phyloP scores from a whole-genome alignment of 2,329 filamentous ascomycete genomes.

The Neopestalotiopsis rosae region DNA sequence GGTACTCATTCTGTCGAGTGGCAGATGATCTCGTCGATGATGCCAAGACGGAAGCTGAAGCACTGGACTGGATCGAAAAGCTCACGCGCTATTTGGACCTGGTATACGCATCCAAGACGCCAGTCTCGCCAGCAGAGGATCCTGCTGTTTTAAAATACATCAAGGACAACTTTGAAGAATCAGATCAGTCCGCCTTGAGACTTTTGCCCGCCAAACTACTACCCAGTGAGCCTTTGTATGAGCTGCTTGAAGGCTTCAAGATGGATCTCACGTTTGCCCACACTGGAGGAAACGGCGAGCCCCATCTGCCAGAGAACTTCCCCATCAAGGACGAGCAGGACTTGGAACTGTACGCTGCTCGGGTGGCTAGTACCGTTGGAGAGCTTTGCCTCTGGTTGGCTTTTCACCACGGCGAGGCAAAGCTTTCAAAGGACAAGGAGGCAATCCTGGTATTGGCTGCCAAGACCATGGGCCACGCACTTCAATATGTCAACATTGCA shows the following conservation, averaged over 20 bases:
- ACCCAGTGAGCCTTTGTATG: slow-evolving; percentile 63
- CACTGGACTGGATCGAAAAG: slow-evolving; percentile 62
- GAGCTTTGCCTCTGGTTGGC: slow-evolving; percentile 71
- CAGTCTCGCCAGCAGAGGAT: slow-evolving; percentile 29
- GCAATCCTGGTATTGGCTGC: slow-evolving; percentile 60
- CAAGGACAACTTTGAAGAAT: slow-evolving; percentile 54
- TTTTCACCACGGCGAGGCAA: slow-evolving; percentile 57
- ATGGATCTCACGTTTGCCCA: slow-evolving; percentile 66
- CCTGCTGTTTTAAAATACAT: slow-evolving; percentile 41
- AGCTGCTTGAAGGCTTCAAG: slow-evolving; percentile 70
- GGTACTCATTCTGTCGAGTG: slow-evolving; percentile 75
- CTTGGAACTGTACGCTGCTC: slow-evolving; percentile 67
- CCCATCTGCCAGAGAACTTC: slow-evolving; percentile 34
- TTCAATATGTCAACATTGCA: slow-evolving; percentile 81
- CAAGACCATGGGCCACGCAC: slow-evolving; percentile 70
- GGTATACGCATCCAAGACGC: slow-evolving; percentile 45
- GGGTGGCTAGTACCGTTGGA: slow-evolving; percentile 76
- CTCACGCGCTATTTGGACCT: slow-evolving; percentile 62
- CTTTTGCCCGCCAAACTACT: slow-evolving; percentile 65
- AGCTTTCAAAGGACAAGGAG: slow-evolving; percentile 35
- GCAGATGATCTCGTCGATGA: slow-evolving; percentile 78
- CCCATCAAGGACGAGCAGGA: slow-evolving; percentile 66
- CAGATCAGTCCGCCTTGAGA: slow-evolving; percentile 58
- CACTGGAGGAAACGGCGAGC: slow-evolving; percentile 14
- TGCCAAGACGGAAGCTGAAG: slow-evolving; percentile 56